Base-by-base conservation (phyloP, 1,139 yeast genomes). In the Taphrina sp. region DNA sequence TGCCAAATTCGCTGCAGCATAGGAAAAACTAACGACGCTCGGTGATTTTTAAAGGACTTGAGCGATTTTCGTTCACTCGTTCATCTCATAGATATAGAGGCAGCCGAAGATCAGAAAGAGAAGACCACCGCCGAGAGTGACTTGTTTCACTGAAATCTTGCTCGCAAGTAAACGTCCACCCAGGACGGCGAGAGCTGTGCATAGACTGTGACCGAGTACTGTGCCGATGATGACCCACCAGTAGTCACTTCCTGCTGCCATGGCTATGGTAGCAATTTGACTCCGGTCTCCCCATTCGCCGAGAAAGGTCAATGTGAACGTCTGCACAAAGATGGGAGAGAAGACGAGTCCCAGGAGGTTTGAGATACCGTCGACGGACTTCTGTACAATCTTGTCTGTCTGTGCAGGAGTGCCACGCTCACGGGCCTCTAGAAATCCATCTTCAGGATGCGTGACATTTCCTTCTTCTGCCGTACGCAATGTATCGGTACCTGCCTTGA, bases 251-350 rank as follows among this genome's bases (percentile, higher is more conserved):
- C 96, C 96, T 1, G 98, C 96, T 47, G 97, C 97, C 95, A 92
- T 85, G 53, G 98, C 98, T 66, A 92, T 89, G 39, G 96, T 94
- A 35, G 97, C 96, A 56, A 92, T 88, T 72, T 92, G 99, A 12
- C 96, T 89, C 66, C 98, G 82, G 70, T 92, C 99, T 51, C 99
- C 99, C 95, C 97, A 89, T 73, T 92, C 99, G 58, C 96, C 98
- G 57, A 92, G 74, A 69, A 94, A 94, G 1, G 96, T 88, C 97
- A 94, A 90, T 55, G 83, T 82, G 68, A 92, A 92, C 3, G 92
- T 94, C 72, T 92, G 96, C 63, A 90, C 85, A 90, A 95, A 92
- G 14, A 83, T 74, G 1, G 98, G 98, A 3, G 95, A 85, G 54
- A 92, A 74, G 14, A 89, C 72, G 59, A 82, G 78, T 2, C 80